phyloP scores from a whole-genome alignment of 1,284 basidiomycete species.

The Ceratobasidium papillatum region DNA sequence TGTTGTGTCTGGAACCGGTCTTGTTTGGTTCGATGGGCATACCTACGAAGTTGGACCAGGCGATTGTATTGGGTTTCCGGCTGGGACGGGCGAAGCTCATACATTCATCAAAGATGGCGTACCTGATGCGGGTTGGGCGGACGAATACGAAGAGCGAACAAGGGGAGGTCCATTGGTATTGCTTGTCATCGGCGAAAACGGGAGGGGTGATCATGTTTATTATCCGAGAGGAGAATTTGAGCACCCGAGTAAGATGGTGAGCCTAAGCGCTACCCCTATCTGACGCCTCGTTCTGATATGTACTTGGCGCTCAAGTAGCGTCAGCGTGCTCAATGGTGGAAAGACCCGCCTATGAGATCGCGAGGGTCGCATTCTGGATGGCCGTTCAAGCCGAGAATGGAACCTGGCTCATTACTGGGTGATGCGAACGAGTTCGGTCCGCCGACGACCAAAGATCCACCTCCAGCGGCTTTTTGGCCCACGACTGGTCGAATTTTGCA shows the following conservation, averaged over 20 bases:
- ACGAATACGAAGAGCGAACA: slow-evolving; percentile 42
- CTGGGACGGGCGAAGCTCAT: slow-evolving; percentile 46
- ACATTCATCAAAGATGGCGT: slow-evolving; percentile 46
- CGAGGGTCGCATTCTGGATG: slow-evolving; percentile 20
- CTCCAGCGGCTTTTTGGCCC: slow-evolving; percentile 28
- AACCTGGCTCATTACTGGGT: neutral
- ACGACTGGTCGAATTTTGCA: slow-evolving; percentile 28
- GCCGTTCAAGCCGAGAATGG: slow-evolving; percentile 14
- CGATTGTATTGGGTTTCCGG: slow-evolving; percentile 46
- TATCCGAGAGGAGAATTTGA: slow-evolving; percentile 43
- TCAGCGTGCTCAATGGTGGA: slow-evolving; percentile 11
- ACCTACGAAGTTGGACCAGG: slow-evolving; percentile 44
- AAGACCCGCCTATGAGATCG: neutral
- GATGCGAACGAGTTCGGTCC: slow-evolving; percentile 20
- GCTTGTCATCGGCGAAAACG: slow-evolving; percentile 46
- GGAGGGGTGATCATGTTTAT: slow-evolving; percentile 43
- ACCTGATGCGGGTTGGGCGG: slow-evolving; percentile 23
- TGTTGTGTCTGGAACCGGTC: slow-evolving; percentile 44
- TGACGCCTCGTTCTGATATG: neutral
- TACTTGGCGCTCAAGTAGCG: slow-evolving; percentile 22
- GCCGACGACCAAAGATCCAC: neutral
- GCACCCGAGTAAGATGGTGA: slow-evolving; percentile 37
- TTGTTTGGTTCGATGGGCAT: slow-evolving; percentile 46
- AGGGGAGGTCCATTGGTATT: slow-evolving; percentile 45
- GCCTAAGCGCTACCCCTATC: neutral